Evolutionary conservation across 768 basidiomycete species (phyloP).

Genomic region (Leucocoprinus sp.): DNA sequence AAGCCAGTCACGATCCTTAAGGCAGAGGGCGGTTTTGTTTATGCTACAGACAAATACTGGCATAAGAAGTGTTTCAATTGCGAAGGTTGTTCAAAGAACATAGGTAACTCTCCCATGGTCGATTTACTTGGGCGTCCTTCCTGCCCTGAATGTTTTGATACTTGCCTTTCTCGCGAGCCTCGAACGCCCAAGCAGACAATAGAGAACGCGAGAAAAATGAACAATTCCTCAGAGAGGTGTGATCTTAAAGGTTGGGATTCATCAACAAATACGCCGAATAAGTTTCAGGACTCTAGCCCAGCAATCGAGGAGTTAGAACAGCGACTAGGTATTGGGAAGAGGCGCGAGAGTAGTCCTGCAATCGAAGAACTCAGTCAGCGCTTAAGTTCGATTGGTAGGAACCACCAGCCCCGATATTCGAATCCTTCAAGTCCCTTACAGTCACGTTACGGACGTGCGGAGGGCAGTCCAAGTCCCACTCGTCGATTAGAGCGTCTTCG

Average conservation of each 20-base stretch:
- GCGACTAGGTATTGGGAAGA: conserved; percentile 47
- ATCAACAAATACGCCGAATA: conserved; percentile 19
- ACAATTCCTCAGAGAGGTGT: conserved; percentile 20
- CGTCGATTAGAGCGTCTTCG: conserved; percentile 20
- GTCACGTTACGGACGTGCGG: conserved; percentile 6
- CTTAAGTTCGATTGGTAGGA: conserved; percentile 30
- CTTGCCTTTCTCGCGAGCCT: conserved; percentile 50
- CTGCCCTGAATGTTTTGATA: conserved; percentile 76
- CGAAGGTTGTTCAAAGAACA: conserved; percentile 60
- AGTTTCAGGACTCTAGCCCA: conserved; percentile 45
- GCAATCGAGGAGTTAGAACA: conserved; percentile 58
- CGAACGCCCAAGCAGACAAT: conserved; percentile 34
- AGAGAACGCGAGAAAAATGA: conserved; percentile 25
- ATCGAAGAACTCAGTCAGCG: conserved; percentile 42
- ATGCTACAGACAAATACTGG: conserved; percentile 65
- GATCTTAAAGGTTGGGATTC: conserved; percentile 41
- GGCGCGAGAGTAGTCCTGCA: conserved; percentile 46
- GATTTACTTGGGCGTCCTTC: conserved; percentile 77
- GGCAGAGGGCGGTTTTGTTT: conserved; percentile 71
- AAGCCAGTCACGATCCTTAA: conserved; percentile 69
- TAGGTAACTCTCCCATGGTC: conserved; percentile 70
- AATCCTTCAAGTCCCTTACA: conserved; percentile 17
- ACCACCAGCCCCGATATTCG: conserved; percentile 18
- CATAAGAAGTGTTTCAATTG: conserved; percentile 79
- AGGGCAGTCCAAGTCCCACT: conserved; percentile 14